Evolutionary conservation across 1,284 basidiomycete genomes (phyloP).

Genomic region (Singerocomus inundabilis): DNA sequence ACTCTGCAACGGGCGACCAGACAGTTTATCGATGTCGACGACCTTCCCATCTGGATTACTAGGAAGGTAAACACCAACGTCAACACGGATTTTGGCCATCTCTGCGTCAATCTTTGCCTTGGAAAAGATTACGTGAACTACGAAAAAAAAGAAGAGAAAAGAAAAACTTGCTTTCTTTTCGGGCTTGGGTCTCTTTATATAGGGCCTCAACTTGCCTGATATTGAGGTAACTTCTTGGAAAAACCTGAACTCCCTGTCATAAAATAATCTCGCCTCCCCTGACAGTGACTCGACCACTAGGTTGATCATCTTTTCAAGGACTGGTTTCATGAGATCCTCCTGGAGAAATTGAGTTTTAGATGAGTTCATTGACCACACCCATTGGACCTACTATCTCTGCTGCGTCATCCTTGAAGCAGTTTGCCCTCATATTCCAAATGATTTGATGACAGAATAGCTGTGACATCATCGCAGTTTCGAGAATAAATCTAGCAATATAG

Average conservation of each 20-base stretch:
- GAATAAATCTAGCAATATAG: conserved; percentile 95
- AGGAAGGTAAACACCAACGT: conserved; percentile 94
- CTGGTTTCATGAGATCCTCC: conserved; percentile 95
- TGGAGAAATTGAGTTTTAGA: conserved; percentile 33
- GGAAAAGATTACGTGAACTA: neutral
- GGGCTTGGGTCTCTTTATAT: conserved; percentile 91
- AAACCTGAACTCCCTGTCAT: conserved; percentile 94
- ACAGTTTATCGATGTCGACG: conserved; percentile 95
- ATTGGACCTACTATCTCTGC: conserved; percentile 67
- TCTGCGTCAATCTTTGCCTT: conserved; percentile 99
- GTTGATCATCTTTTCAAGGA: conserved; percentile 85
- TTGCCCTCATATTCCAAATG: conserved; percentile 99
- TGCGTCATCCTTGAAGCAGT: conserved; percentile 90
- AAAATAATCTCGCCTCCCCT: conserved; percentile 90
- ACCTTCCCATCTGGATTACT: conserved; percentile 97
- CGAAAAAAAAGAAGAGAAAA: neutral
- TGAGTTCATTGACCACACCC: neutral
- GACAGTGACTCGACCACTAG: conserved; percentile 84
- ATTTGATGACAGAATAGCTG: conserved; percentile 99
- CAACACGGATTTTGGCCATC: conserved; percentile 94
- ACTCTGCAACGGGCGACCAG: conserved; percentile 92
- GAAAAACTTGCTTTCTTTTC: conserved; percentile 83
- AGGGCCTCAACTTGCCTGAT: conserved; percentile 96
- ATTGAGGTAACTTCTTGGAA: conserved; percentile 97
- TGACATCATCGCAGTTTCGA: conserved; percentile 96